Evolutionary conservation across 176 grass and related monocot genomes (phyloP).

Genomic region (Lolium rigidum): DNA sequence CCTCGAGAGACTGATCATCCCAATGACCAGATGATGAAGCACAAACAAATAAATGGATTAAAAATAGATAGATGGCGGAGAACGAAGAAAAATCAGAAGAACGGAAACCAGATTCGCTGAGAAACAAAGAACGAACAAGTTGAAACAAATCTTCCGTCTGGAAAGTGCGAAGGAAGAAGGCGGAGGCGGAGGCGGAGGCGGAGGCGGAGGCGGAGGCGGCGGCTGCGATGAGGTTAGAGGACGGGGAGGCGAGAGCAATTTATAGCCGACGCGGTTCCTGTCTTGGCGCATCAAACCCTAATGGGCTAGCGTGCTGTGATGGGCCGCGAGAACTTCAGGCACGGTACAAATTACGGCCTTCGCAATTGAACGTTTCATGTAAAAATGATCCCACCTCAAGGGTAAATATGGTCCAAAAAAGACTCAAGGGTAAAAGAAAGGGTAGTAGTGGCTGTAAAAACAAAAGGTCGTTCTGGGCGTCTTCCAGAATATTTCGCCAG

Average conservation of each 20-base stretch:
- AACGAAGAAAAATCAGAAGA: not conserved
- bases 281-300: conserved; percentile 52
- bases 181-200: not conserved
- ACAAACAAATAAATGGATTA: not conserved
- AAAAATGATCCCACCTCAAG: too few species aligned
- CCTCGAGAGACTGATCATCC: conserved; percentile 27
- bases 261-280: conserved; percentile 34
- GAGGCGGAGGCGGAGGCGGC: not conserved
- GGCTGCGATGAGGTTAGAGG: not conserved
- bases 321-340: not conserved
- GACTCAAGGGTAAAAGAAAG: too few species aligned
- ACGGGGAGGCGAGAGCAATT: not conserved
- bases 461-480: too few species aligned
- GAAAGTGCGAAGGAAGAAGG: too few species aligned
- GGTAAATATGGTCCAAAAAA: too few species aligned
- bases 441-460: too few species aligned
- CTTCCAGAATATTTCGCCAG: too few species aligned
- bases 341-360: not conserved
- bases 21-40: conserved; percentile 92
- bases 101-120: not conserved
- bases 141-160: not conserved
- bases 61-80: not conserved
- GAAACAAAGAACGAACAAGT: not conserved
- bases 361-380: not conserved
- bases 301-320: conserved; percentile 25